These are phyloP conservation scores for Endothia cerciana DNA, from an alignment of 2,329 filamentous ascomycete species.

Conservation along the genomic window DNA sequence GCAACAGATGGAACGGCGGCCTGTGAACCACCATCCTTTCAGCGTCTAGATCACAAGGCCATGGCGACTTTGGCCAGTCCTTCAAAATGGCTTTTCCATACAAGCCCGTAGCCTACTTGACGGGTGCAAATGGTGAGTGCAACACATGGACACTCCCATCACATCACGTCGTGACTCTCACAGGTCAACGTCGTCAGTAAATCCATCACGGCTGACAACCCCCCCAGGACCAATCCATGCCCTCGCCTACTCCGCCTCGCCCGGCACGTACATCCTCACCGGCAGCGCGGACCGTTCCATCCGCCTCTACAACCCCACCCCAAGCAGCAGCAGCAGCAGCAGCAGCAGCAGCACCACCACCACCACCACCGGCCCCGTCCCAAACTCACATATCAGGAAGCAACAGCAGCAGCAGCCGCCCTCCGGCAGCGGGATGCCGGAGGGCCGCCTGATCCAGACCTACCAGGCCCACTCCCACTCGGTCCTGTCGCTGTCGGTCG, in stretches of 20 bases:
- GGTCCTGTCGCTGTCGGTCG: conserved; percentile 79
- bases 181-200: background rate
- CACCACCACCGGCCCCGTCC: conserved; percentile 41
- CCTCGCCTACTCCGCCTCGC: conserved; percentile 71
- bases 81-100: conserved; percentile 49
- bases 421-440: conserved; percentile 41
- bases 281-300: conserved; percentile 84
- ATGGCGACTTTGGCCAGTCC: conserved; percentile 6
- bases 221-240: conserved; percentile 70
- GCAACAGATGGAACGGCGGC: background rate
- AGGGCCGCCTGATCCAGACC: conserved; percentile 75
- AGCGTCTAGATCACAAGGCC: background rate
- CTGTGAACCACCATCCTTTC: background rate
- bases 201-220: background rate
- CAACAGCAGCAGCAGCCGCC: conserved; percentile 39
- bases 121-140: conserved; percentile 61
- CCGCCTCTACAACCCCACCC: conserved; percentile 80
- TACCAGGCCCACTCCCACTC: conserved; percentile 92
- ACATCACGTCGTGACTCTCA: background rate
- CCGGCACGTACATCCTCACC: conserved; percentile 79
- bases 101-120: conserved; percentile 57
- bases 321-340: conserved; percentile 44
- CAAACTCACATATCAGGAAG: conserved; percentile 35
- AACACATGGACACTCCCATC: background rate
- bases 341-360: conserved; percentile 30